Base-by-base conservation (phyloP, 2,329 filamentous ascomycete species). In the Cylindrodendrum hubeiense region DNA sequence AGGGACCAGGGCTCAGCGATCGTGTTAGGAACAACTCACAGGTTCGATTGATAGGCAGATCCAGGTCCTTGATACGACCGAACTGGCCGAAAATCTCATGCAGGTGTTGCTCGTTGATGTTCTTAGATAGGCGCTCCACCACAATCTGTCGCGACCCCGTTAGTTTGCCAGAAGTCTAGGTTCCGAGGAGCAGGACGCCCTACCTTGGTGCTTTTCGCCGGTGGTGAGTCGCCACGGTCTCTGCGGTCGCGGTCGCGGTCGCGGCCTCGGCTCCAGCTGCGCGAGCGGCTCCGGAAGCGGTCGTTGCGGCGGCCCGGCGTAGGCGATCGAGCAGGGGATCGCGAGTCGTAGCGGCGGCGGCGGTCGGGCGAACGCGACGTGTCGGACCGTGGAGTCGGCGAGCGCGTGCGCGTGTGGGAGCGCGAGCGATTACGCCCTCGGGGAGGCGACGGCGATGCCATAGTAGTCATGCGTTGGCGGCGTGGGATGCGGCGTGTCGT, bases 51-150 rank as follows among this genome's bases (percentile, higher is more conserved):
- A 98, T 90, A 3, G 96, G 96, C 71, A 99, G 88, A 75, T 98
- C 94, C 22, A 99, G 84, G 71, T 96, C 93, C 73, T 91, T 88
- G 72, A 99, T 97, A 21, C 87, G 86, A 54, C 96, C 96, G 77
- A 96, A 99, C 39, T 89, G 87, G 52, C 93, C 92, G 77, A 99
- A 99, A 65, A 99, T 97, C 78, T 99, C 96, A 71, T 89, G 88
- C 7, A 99, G 84, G 75, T 99, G 96, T 19, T 88, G 88, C 78
- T 95, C 93, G 63, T 93, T 97, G 72, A 99, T 91, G 75, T 97
- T 98, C 79, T 97, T 97, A 4, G 95, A 97, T 75, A 99, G 86
- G 68, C 97, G 95, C 80, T 99, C 96, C 50, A 99, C 92, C 19
- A 99, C 94, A 77, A 99, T 95, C 93, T 98, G 74, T 37, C 34